Evolutionary conservation across 2,329 filamentous ascomycete species (phyloP).

Genomic region (Tetracladium maxilliforme): DNA sequence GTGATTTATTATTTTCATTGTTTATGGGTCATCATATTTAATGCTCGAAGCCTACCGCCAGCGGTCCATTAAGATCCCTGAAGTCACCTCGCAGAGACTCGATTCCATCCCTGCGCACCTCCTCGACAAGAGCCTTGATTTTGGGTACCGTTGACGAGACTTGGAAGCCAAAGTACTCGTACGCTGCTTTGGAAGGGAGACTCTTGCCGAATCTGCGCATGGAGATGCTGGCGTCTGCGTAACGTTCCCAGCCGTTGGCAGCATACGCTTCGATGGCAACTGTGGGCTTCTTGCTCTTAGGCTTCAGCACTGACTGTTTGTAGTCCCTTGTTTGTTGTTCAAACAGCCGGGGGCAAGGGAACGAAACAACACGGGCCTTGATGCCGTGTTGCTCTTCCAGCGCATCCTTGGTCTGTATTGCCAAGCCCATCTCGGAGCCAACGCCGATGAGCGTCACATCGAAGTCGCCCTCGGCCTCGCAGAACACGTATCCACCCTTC

Average conservation of each 20-base stretch:
- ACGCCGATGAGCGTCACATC: conserved; percentile 27
- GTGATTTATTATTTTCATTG: too few species aligned
- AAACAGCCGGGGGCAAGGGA: conserved; percentile 28
- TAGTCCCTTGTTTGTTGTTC: conserved; percentile 26
- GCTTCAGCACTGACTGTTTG: conserved; percentile 25
- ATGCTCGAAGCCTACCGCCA: too few species aligned
- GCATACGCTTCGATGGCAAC: conserved; percentile 48
- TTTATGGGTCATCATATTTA: too few species aligned
- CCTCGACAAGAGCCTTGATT: conserved; percentile 13
- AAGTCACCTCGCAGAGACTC: conserved; percentile 5
- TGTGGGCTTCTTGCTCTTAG: conserved; percentile 23
- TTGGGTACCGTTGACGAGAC: too few species aligned
- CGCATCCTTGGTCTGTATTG: conserved; percentile 22
- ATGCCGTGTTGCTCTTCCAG: conserved; percentile 20
- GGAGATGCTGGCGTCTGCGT: conserved; percentile 38
- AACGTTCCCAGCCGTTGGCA: conserved; percentile 42
- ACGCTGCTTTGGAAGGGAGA: conserved; percentile 35
- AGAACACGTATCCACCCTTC: conserved; percentile 30
- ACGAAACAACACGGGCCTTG: conserved; percentile 23
- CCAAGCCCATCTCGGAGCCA: conserved; percentile 22
- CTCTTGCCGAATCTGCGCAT: conserved; percentile 40
- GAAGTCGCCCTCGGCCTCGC: conserved; percentile 23
- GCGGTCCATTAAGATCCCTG: conserved; percentile 5
- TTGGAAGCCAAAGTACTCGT: conserved; percentile 40
- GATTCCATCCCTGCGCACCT: conserved; percentile 12